Percentiles rank a stretch among this genome's conserved stretches.
Conservation (phyloP, 345 rosid species). For the Passiflora organensis region DNA sequence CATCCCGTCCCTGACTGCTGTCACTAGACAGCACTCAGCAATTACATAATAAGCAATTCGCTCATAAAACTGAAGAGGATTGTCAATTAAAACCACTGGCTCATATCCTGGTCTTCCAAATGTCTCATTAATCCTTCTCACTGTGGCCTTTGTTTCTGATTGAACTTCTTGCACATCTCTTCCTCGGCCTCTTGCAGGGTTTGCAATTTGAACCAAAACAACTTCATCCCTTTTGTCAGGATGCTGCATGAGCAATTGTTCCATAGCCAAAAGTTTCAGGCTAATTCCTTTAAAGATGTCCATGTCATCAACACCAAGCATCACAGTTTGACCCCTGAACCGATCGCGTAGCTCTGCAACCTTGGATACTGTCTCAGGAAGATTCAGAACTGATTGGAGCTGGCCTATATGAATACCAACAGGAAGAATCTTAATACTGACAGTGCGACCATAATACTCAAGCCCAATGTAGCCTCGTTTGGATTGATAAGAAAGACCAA, state of each 20-base stretch:
- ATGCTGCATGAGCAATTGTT: slow-evolving; percentile 74
- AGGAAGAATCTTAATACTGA: slow-evolving; percentile 85
- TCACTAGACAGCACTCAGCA: slow-evolving; percentile 92
- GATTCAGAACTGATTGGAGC: slow-evolving; percentile 68
- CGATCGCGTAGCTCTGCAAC: slow-evolving; percentile 56
- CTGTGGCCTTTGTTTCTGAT: slow-evolving; percentile 65
- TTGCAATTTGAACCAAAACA: slow-evolving; percentile 89
- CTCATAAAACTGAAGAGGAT: slow-evolving; percentile 74
- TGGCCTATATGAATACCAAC: slow-evolving; percentile 89
- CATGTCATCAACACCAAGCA: slow-evolving; percentile 96
- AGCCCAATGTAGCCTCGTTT: slow-evolving; percentile 89
- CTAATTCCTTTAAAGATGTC: slow-evolving; percentile 94
- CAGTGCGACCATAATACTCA: slow-evolving; percentile 83
- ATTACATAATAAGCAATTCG: slow-evolving; percentile 84
- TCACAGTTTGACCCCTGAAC: slow-evolving; percentile 54
- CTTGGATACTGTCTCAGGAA: slow-evolving; percentile 65
- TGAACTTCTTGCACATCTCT: slow-evolving; percentile 77
- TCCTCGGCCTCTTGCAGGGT: slow-evolving; percentile 94
- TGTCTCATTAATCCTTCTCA: slow-evolving; percentile 59
- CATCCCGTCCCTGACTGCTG: slow-evolving; percentile 97
- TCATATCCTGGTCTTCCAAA: slow-evolving; percentile 77
- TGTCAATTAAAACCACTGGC: slow-evolving; percentile 69
- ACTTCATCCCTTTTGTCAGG: slow-evolving; percentile 60
- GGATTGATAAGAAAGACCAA: slow-evolving; percentile 81
- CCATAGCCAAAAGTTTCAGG: slow-evolving; percentile 92